Evolutionary conservation across 2,329 filamentous ascomycete species (phyloP), one percentile per base, ranked within the genome.

Genomic region (Phaeosphaeriaceae sp.): DNA sequence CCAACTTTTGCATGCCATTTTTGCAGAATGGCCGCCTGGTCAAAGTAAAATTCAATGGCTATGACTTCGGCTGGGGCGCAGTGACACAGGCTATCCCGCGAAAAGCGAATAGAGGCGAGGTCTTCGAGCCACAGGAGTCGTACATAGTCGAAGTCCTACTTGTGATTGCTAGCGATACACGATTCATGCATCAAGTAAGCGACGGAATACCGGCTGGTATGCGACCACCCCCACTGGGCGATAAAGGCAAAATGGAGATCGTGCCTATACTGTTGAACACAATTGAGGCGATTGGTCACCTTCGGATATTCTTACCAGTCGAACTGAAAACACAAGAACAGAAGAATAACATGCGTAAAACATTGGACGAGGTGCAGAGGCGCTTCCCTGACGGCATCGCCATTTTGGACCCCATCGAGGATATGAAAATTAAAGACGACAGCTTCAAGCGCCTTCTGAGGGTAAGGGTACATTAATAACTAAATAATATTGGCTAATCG

Each of bases 61-160:
- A 85, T 54, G 92, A 97, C 71, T 99, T 96, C 72, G 93, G 92
- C 47, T 99, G 94, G 94, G 94, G 94, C 44, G 88, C 92, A 1
- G 85, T 97, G 16, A 84, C 95, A 38, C 88, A 91, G 64, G 88
- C 87, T 62, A 83, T 81, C 0, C 76, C 81, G 42, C 86, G 90
- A 46, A 86, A 84, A 63, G 77, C 82, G 1, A 80, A 81, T 15
- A 92, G 88, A 70, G 83, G 85, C 32, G 85, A 82, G 54, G 76
- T 83, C 29, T 81, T 86, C 46, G 84, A 90, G 37, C 85, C 89
- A 0, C 90, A 96, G 65, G 85, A 96, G 70, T 87, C 86, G 2
- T 89, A 88, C 67, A 80, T 96, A 49, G 81, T 97, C 15, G 92
- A 97, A 59, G 90, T 97, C 4, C 78, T 96, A 47, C 76, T 99